These are phyloP conservation scores for Xylariaceae sp. DNA, from an alignment of 2,329 filamentous ascomycete genomes.

Conservation along the genomic window DNA sequence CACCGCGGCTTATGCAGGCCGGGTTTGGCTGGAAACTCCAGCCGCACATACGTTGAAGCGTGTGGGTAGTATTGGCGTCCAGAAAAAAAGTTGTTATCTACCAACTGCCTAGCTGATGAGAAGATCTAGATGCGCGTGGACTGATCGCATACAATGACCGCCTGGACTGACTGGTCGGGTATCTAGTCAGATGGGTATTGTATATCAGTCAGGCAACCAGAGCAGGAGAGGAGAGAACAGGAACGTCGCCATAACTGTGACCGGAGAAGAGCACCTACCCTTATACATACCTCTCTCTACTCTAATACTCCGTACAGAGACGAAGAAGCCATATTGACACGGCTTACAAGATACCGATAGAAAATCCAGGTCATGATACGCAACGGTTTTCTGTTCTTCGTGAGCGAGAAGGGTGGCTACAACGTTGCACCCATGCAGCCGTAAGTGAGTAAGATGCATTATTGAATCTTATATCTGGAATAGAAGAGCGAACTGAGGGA, in stretches of 20 bases:
- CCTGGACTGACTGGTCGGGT: slow-evolving; percentile 3
- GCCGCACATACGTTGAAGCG: slow-evolving; percentile 12
- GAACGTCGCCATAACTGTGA: no score
- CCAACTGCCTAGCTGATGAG: slow-evolving; percentile 12
- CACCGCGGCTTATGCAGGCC: slow-evolving; percentile 13
- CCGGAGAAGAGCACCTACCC: not conserved
- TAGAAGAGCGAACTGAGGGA: slow-evolving; percentile 13
- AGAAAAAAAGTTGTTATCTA: not conserved
- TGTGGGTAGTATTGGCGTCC: slow-evolving; percentile 14
- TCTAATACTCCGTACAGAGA: not conserved
- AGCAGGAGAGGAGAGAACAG: no score
- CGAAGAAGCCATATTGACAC: slow-evolving; percentile 3
- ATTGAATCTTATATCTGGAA: slow-evolving; percentile 9
- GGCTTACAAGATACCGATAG: not conserved
- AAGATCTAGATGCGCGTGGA: slow-evolving; percentile 11
- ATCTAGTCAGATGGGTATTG: not conserved
- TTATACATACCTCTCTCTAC: not conserved
- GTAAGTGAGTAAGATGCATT: not conserved
- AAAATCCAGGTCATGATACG: not conserved
- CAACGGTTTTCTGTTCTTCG: slow-evolving; percentile 1
- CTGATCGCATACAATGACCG: slow-evolving; percentile 13
- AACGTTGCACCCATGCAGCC: slow-evolving; percentile 13
- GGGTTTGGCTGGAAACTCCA: slow-evolving; percentile 12
- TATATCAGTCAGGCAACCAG: not conserved
- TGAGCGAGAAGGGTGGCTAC: slow-evolving; percentile 14